These are phyloP conservation scores for Ichthyophthirius multifiliis DNA, from an alignment of 169 alveolate species.

Conservation along the genomic window DNA sequence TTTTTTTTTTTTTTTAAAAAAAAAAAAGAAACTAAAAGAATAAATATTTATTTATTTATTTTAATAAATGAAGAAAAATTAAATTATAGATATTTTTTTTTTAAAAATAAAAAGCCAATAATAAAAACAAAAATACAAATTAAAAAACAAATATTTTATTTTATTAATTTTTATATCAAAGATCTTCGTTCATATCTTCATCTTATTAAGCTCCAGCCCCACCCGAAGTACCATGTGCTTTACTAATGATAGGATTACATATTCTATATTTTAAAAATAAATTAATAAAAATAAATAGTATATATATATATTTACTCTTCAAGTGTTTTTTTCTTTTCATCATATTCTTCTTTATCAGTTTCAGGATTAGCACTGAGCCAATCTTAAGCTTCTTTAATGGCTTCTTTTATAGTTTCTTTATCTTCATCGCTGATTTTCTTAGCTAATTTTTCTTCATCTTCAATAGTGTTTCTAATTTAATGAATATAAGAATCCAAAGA, in stretches of 20 bases:
- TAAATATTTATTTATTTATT: not conserved
- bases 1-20: no score
- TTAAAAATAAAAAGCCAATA: not conserved
- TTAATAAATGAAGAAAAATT: not conserved
- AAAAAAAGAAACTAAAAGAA: not conserved
- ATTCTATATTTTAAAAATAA: conserved; percentile 41
- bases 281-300: not conserved
- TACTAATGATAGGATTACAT: conserved; percentile 94
- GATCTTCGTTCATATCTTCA: conserved; percentile 9
- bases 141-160: not conserved
- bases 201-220: not conserved
- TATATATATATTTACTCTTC: conserved; percentile 58
- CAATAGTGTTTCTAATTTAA: conserved; percentile 90
- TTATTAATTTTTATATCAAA: not conserved
- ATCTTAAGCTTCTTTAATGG: conserved; percentile 89
- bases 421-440: conserved; percentile 91
- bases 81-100: not conserved
- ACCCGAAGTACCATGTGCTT: conserved; percentile 29
- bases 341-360: conserved; percentile 92
- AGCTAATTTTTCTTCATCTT: conserved; percentile 91
- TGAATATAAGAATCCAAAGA: conserved; percentile 91
- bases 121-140: not conserved
- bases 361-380: conserved; percentile 92
- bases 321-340: conserved; percentile 91
- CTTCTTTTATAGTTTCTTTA: conserved; percentile 87